Base-by-base conservation (phyloP, 78 protist species). In the Protostelium mycophagum region DNA sequence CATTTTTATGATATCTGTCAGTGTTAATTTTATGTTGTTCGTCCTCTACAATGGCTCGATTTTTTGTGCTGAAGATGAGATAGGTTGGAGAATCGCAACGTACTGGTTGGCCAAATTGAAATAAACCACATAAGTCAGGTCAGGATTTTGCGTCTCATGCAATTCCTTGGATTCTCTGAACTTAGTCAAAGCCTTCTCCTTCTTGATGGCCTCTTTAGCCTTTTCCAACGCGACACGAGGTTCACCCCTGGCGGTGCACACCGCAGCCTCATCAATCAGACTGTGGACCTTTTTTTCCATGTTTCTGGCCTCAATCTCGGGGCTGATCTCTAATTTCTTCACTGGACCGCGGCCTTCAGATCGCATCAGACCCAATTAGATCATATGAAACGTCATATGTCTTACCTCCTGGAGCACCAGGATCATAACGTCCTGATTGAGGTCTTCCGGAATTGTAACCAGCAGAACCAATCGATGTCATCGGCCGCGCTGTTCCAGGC, bases 31-130 rank as follows among this genome's bases (percentile, higher is more conserved):
- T n/a, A n/a, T n/a, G n/a, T n/a, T n/a, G n/a, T n/a, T n/a, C n/a
- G n/a, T n/a, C n/a, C n/a, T n/a, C n/a, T n/a, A n/a, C n/a, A n/a
- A n/a, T n/a, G n/a, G n/a, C n/a, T n/a, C n/a, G n/a, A n/a, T n/a
- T n/a, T n/a, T 51, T 51, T 16, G 73, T 51, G 73, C 31, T 25
- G 31, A 16, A 5, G 73, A 51, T 51, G 31, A 51, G 73, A 51
- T 51, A 16, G 31, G 73, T 25, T 51, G 73, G 16, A 25, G 73
- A 16, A 51, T 5, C 1, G 37, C 37, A 25, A 35, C 39, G 1
- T 1, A 86, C 88, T 86, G 88, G 63, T n/a, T 31, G 39, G 88
- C 88, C 5, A 86, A n/a, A 36, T 86, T 86, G 88, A 86, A 86
- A 39, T 86, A 36, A 16, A 38, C 88, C 35, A 29, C 31, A 36